Base-by-base conservation (phyloP, 2,329 filamentous ascomycete genomes). In the Exserohilum turcica region DNA sequence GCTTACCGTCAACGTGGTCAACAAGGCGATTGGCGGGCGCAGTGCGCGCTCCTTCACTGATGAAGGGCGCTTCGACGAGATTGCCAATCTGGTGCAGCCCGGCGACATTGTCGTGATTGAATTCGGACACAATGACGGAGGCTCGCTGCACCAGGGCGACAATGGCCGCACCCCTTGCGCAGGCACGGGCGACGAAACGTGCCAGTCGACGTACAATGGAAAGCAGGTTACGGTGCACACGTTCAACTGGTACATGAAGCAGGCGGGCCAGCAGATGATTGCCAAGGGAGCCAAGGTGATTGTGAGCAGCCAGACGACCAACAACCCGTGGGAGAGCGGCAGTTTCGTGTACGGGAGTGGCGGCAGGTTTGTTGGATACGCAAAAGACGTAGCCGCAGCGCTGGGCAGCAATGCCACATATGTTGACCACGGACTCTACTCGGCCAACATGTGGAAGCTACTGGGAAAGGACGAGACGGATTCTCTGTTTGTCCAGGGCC, bases 51-150 rank as follows among this genome's bases (percentile, higher is more conserved):
- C 84, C 18, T 90, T 81, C 74, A 86, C 82, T 1, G 80, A 84
- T 42, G 87, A 90, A 73, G 84, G 83, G 7, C 84, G 84, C 12
- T 90, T 90, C 75, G 72, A 79, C 13, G 78, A 77, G 0, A 81
- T 90, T 46, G 80, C 82, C 40, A 72, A 78, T 28, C 64, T 77
- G 2, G 76, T 89, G 19, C 60, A 81, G 65, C 50, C 77, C 1
- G 85, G 84, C 28, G 87, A 90, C 71, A 86, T 84, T 71, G 86
- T 89, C 1, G 77, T 89, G 47, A 88, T 90, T 47, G 86, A 89
- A 63, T 88, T 90, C 63, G 87, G 87, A 0, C 87, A 90, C 76
- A 90, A 90, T 63, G 87, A 90, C 60, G 87, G 86, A 18, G 85
- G 86, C 1, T 80, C 80, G 0, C 74, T 85, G 2, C 73, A 68